Percentiles rank a stretch among this genome's conserved stretches.
phyloP scores from a whole-genome alignment of 1,284 basidiomycete genomes.

The Papiliotrema fonsecae region DNA sequence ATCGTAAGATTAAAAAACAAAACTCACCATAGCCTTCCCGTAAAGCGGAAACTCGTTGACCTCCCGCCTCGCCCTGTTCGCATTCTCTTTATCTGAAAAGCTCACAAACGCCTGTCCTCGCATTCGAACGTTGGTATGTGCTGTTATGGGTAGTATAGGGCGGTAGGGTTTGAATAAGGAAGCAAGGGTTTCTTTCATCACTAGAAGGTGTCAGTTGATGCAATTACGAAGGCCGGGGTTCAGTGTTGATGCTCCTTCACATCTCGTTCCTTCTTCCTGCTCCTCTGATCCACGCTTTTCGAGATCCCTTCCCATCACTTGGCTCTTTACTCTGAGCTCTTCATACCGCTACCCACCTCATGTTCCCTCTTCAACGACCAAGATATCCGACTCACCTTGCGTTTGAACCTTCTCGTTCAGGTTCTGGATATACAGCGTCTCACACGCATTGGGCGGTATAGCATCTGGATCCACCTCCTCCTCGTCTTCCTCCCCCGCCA shows the following conservation, averaged over 20 bases:
- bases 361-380: too few species aligned
- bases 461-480: constrained; percentile 29
- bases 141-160: constrained; percentile 83
- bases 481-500: constrained; percentile 10
- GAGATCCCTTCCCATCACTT: too few species aligned
- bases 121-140: constrained; percentile 92
- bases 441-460: constrained; percentile 53
- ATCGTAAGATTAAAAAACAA: too few species aligned
- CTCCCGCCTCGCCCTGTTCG: constrained; percentile 83
- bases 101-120: constrained; percentile 97
- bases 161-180: constrained; percentile 92
- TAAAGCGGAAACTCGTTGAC: constrained; percentile 92
- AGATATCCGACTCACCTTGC: constrained; percentile 61
- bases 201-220: constrained; percentile 49
- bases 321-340: too few species aligned
- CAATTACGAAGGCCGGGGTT: too few species aligned
- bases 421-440: constrained; percentile 95
- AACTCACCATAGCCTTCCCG: constrained; percentile 84
- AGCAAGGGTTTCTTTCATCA: constrained; percentile 80
- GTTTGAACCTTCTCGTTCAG: constrained; percentile 95
- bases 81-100: constrained; percentile 73
- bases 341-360: too few species aligned
- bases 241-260: not conserved
- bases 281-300: not conserved
- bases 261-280: not conserved